phyloP scores from a whole-genome alignment of 495 filamentous ascomycete genomes.

The Paragyromitra xinjiangensis region DNA sequence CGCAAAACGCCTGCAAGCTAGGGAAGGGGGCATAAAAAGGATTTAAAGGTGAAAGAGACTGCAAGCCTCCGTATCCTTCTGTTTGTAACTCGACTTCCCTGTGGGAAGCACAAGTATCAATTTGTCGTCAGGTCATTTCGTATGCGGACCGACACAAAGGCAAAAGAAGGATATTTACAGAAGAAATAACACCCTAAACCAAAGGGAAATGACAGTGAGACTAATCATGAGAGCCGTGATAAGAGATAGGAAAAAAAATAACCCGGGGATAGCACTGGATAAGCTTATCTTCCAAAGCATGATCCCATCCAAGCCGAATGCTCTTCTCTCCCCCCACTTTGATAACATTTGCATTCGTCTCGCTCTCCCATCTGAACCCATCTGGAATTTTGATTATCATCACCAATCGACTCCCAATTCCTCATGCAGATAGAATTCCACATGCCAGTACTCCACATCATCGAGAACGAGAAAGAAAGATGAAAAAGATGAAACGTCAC shows the following conservation, averaged over 20 bases:
- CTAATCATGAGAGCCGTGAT: conserved; percentile 11
- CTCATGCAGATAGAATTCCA: conserved; percentile 32
- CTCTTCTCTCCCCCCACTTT: neutral
- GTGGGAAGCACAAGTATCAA: neutral
- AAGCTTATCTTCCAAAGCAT: neutral
- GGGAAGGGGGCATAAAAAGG: neutral
- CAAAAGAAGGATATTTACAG: conserved; percentile 44
- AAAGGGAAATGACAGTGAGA: conserved; percentile 34
- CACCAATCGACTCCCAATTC: conserved; percentile 7
- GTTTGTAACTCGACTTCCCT: neutral
- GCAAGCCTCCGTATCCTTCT: conserved; percentile 13
- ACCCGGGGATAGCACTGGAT: conserved; percentile 15
- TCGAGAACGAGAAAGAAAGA: conserved; percentile 23
- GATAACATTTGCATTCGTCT: conserved; percentile 20
- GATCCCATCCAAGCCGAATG: neutral
- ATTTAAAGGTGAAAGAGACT: neutral
- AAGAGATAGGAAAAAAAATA: conserved; percentile 17
- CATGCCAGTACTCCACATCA: conserved; percentile 35
- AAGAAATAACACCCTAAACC: conserved; percentile 17
- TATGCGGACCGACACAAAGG: conserved; percentile 29
- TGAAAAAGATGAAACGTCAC: neutral
- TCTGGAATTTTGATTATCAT: neutral
- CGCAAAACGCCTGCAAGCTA: conserved; percentile 19
- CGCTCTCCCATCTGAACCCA: neutral
- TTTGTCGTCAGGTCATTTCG: conserved; percentile 8